Percentiles rank a stretch among this genome's conserved stretches.
Evolutionary conservation across 371 early-diverging fungal species (phyloP).

Genomic region (Mucor ambiguus): DNA sequence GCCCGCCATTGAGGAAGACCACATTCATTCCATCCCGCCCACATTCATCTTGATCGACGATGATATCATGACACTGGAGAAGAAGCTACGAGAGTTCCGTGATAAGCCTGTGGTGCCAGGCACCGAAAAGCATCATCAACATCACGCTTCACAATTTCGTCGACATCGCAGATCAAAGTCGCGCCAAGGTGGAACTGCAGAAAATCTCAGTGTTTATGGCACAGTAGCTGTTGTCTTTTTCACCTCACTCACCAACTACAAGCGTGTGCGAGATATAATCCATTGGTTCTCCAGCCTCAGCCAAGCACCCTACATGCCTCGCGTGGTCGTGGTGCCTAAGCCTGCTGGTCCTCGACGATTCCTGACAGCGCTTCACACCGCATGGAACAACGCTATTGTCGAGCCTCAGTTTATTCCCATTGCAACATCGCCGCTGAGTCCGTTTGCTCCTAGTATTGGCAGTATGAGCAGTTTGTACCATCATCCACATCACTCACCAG

Average conservation of each 20-base stretch:
- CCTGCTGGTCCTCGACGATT: constrained; percentile 72
- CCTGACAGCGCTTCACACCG: constrained; percentile 66
- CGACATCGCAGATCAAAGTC: constrained; percentile 41
- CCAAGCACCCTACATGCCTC: constrained; percentile 37
- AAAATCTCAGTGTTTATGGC: background rate
- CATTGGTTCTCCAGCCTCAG: constrained; percentile 32
- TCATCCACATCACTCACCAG: background rate
- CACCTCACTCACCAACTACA: constrained; percentile 59
- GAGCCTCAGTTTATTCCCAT: constrained; percentile 67
- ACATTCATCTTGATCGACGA: constrained; percentile 61
- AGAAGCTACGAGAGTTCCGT: constrained; percentile 51
- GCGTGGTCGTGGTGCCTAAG: constrained; percentile 67
- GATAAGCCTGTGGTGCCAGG: constrained; percentile 31
- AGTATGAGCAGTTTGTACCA: background rate
- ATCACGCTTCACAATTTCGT: constrained; percentile 13
- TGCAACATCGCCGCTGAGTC: constrained; percentile 60
- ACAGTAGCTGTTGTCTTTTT: constrained; percentile 63
- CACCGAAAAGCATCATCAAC: constrained; percentile 12
- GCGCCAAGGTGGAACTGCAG: background rate
- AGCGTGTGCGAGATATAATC: constrained; percentile 59
- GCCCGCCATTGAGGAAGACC: constrained; percentile 37
- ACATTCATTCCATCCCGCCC: constrained; percentile 38
- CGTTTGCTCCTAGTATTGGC: background rate
- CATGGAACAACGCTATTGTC: constrained; percentile 56
- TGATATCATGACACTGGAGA: constrained; percentile 48